A percentile compares a stretch with the other conserved stretches of the same genome.
Evolutionary conservation across 2,329 filamentous ascomycete species (phyloP).

Genomic region (Fusarium sp.): DNA sequence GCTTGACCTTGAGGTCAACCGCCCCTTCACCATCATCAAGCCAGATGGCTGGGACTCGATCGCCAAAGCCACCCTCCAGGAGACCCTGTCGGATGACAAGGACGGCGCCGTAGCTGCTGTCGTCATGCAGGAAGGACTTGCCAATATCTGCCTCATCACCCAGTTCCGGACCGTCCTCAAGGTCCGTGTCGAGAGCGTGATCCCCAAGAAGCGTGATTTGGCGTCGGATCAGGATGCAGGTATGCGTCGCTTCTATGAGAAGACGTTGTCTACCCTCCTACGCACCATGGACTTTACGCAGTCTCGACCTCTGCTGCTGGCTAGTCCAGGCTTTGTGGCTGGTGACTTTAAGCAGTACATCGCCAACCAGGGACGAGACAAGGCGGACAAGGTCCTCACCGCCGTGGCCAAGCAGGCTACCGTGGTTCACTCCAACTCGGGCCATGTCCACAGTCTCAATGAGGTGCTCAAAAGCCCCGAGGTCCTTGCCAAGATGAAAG

Average conservation of each 20-base stretch:
- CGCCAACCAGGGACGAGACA: slow-evolving; percentile 67
- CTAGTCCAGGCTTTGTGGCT: slow-evolving; percentile 90
- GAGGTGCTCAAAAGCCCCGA: slow-evolving; percentile 87
- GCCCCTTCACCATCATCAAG: slow-evolving; percentile 91
- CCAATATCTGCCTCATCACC: slow-evolving; percentile 86
- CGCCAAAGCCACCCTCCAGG: slow-evolving; percentile 79
- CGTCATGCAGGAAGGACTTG: slow-evolving; percentile 90
- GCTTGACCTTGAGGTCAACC: slow-evolving; percentile 85
- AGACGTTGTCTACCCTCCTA: slow-evolving; percentile 78
- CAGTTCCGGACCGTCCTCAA: slow-evolving; percentile 83
- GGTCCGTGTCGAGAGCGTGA: slow-evolving; percentile 68
- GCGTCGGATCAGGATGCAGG: slow-evolving; percentile 76
- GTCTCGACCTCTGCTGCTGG: slow-evolving; percentile 81
- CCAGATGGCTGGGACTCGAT: slow-evolving; percentile 89
- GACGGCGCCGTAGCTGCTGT: slow-evolving; percentile 88
- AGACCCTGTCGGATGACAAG: slow-evolving; percentile 82
- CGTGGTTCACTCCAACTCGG: slow-evolving; percentile 86
- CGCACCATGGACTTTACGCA: slow-evolving; percentile 81
- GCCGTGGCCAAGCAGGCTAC: slow-evolving; percentile 71
- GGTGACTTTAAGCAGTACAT: slow-evolving; percentile 82
- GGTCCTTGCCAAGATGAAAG: slow-evolving; percentile 80
- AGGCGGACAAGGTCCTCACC: slow-evolving; percentile 76
- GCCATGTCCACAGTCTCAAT: slow-evolving; percentile 87
- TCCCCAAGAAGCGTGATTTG: slow-evolving; percentile 76
- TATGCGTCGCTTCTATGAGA: slow-evolving; percentile 80